Base-by-base conservation (phyloP, 2,329 filamentous ascomycete species). In the Trichoderma guizhouense region DNA sequence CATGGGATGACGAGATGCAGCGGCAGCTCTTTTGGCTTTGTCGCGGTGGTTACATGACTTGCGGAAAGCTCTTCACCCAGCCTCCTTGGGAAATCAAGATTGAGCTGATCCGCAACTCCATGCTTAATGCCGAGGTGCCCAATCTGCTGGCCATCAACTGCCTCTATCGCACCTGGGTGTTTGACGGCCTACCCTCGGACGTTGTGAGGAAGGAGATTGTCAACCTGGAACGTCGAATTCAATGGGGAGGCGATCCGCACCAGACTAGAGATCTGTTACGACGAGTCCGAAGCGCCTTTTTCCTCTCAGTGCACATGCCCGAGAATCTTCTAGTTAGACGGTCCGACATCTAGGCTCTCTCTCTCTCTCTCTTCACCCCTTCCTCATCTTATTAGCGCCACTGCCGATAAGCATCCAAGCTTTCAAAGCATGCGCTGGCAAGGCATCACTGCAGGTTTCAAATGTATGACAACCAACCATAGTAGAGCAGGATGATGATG, bases 1-100 rank as follows among this genome's bases (percentile, higher is more conserved):
- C 84, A 0, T 85, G 82, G 83, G 76, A 81, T 28, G 81, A 82
- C 5, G 80, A 81, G 47, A 76, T 79, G 55, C 76, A 79, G 28
- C 79, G 81, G 51, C 83, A 83, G 32, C 77, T 86, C 6, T 85
- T 85, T 75, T 86, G 85, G 85, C 78, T 86, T 24, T 76, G 81
- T 11, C 80, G 82, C 43, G 82, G 79, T 7, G 84, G 84, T 15
- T 78, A 81, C 66, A 75, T 74, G 5, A 57, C 81, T 9, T 77
- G 78, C 24, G 72, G 77, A 1, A 74, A 79, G 26, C 67, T 71
- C 43, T 77, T 80, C 71, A 77, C 61, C 14, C 28, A 34, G n/a
- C 73, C 71, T 2, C 74, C 82, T 1, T 86, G 85, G 85, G 85
- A 86, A 71, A 62, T 79, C 32, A 83, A 81, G 62, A 72, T 80